Evolutionary conservation across 73 alveolate genomes (phyloP).

Genomic region (Uronychia setigera): DNA sequence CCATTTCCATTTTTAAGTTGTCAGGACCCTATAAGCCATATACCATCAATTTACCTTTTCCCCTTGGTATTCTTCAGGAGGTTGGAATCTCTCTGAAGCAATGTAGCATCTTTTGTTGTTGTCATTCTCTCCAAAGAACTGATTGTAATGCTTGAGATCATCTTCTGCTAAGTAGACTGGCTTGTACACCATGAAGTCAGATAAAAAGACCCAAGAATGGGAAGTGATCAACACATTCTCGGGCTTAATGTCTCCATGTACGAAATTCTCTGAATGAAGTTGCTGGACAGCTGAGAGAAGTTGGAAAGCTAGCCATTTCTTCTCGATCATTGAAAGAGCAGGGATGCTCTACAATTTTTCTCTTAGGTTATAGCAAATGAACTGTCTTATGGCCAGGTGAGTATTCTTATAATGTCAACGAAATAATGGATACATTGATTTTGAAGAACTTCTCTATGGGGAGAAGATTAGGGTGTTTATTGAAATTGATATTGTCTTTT

Average conservation of each 20-base stretch:
- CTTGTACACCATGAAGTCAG: slow-evolving; percentile 82
- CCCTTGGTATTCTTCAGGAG: slow-evolving; percentile 37
- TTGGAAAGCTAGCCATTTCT: slow-evolving; percentile 87
- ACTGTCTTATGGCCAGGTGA: slow-evolving; percentile 69
- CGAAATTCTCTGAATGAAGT: slow-evolving; percentile 69
- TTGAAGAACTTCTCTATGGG: slow-evolving; percentile 31
- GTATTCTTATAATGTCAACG: slow-evolving; percentile 14
- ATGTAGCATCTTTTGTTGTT: slow-evolving; percentile 87
- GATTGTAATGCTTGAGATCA: slow-evolving; percentile 73
- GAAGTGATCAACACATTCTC: slow-evolving; percentile 84
- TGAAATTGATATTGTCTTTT: slow-evolving; percentile 1
- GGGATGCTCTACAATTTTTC: slow-evolving; percentile 76
- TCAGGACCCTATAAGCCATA: slow-evolving; percentile 22
- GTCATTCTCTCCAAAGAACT: slow-evolving; percentile 81
- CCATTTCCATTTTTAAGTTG: slow-evolving; percentile 80
- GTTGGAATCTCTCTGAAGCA: slow-evolving; percentile 90
- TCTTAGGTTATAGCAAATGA: slow-evolving; percentile 72
- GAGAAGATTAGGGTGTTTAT: slow-evolving; percentile 56
- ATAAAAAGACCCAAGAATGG: slow-evolving; percentile 69
- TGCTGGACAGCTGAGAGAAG: slow-evolving; percentile 82
- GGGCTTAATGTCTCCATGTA: slow-evolving; percentile 95
- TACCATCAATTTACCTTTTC: background rate
- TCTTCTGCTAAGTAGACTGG: slow-evolving; percentile 80
- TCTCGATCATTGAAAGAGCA: slow-evolving; percentile 73
- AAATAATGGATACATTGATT: background rate